Percentiles rank a stretch among this genome's conserved stretches.
Evolutionary conservation across 2,329 filamentous ascomycete species (phyloP).

Genomic region (Pseudocercospora fijiensis): DNA sequence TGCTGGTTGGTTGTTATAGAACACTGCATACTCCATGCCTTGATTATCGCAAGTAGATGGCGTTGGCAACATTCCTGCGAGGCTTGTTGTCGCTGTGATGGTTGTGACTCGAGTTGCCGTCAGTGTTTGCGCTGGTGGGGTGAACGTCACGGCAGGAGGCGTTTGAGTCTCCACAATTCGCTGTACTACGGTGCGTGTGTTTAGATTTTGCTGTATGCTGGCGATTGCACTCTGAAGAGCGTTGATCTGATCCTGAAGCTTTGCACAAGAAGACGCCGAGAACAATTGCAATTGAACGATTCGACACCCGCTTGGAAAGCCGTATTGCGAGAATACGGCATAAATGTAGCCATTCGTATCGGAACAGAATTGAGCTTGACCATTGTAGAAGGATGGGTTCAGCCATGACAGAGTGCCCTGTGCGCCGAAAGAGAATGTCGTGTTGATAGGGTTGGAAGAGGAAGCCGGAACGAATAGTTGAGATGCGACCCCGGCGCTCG

Average conservation of each 20-base stretch:
- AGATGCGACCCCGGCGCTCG: slow-evolving; percentile 2
- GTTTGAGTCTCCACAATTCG: neutral
- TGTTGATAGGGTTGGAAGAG: neutral
- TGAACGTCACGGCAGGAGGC: no score
- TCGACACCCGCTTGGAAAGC: slow-evolving; percentile 1
- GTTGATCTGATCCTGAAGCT: neutral
- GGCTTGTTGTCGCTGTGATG: slow-evolving; percentile 5
- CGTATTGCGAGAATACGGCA: slow-evolving; percentile 6
- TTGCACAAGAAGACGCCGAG: slow-evolving; percentile 4
- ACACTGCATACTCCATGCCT: slow-evolving; percentile 19
- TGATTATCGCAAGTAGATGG: slow-evolving; percentile 20
- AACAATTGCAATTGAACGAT: slow-evolving; percentile 8
- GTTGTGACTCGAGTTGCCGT: slow-evolving; percentile 1
- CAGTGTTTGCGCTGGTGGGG: neutral
- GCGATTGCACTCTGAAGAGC: neutral
- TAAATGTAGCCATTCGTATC: slow-evolving; percentile 7
- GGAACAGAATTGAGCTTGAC: slow-evolving; percentile 15
- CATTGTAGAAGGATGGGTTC: slow-evolving; percentile 7
- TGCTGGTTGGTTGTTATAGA: slow-evolving; percentile 13
- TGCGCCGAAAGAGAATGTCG: slow-evolving; percentile 2
- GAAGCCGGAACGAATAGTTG: slow-evolving; percentile 7
- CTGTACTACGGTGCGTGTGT: neutral
- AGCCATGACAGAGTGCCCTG: slow-evolving; percentile 10
- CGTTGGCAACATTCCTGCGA: neutral
- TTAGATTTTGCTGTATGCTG: neutral